phyloP scores from a whole-genome alignment of 768 basidiomycete species.

The Phlebiopsis gigantea region DNA sequence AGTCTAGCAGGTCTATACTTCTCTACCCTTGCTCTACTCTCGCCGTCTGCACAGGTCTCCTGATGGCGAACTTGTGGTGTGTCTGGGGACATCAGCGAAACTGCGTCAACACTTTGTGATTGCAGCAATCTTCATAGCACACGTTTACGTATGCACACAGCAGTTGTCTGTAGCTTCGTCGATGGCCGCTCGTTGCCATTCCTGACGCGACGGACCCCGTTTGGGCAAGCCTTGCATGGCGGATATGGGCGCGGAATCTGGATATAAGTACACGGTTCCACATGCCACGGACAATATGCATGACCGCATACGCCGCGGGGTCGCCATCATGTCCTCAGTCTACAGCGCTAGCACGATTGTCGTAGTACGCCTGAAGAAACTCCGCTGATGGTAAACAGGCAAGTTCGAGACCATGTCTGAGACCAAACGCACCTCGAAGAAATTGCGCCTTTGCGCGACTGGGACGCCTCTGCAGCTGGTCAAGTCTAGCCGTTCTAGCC shows the following conservation, averaged over 20 bases:
- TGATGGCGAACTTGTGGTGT: constrained; percentile 7
- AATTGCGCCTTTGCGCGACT: constrained; percentile 53
- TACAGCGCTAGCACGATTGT: not conserved
- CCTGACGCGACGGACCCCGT: not conserved
- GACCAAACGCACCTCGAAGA: constrained; percentile 50
- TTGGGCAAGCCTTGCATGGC: not conserved
- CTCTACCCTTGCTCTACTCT: not conserved
- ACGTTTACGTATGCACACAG: not conserved
- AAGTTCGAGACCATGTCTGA: not conserved
- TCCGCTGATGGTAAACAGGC: not conserved
- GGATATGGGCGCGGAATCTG: not conserved
- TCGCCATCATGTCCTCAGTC: not conserved
- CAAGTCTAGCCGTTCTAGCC: constrained; percentile 50
- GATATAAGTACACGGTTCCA: not conserved
- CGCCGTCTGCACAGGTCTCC: constrained; percentile 2
- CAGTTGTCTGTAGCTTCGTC: not conserved
- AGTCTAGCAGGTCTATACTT: too few species aligned
- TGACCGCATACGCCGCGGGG: not conserved
- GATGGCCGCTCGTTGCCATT: not conserved
- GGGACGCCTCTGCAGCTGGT: constrained; percentile 63
- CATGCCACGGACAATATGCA: not conserved
- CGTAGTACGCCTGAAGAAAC: not conserved
- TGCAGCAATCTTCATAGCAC: not conserved
- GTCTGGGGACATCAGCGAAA: not conserved
- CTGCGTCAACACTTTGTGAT: not conserved